These are phyloP conservation scores for Albugo laibachii DNA, from an alignment of 352 stramenopile genomes.

Conservation along the genomic window DNA sequence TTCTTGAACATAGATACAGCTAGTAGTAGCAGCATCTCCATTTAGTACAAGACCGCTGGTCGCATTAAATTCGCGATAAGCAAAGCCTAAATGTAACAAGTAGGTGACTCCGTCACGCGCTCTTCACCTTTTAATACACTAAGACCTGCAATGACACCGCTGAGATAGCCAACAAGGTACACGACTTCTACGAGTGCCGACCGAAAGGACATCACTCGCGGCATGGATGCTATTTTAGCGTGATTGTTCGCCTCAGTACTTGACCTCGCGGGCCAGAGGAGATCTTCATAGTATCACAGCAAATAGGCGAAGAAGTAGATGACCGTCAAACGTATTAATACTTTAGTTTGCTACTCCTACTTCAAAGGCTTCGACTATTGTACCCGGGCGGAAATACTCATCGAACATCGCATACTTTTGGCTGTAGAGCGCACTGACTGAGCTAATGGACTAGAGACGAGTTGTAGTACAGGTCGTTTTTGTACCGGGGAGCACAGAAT, in stretches of 20 bases:
- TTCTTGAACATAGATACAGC: slow-evolving; percentile 23
- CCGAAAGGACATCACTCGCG: not conserved
- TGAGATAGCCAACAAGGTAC: not conserved
- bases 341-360: not conserved
- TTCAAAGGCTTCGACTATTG: no score
- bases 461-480: not conserved
- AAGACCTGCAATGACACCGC: not conserved
- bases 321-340: not conserved
- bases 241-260: not conserved
- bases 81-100: slow-evolving; percentile 16
- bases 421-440: not conserved
- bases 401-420: not conserved
- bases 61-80: slow-evolving; percentile 77
- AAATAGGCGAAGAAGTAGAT: not conserved
- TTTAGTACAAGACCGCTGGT: slow-evolving; percentile 63
- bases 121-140: not conserved
- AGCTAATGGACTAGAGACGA: not conserved
- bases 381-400: no score
- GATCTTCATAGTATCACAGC: not conserved
- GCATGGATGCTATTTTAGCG: not conserved
- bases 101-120: not conserved
- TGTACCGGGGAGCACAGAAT: not conserved
- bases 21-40: slow-evolving; percentile 55
- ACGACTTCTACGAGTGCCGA: not conserved
- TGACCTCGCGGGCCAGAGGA: not conserved